Evolutionary conservation across 208 protist species (phyloP), one percentile per base, ranked within the genome.

Genomic region (Trypanosoma theileri): DNA sequence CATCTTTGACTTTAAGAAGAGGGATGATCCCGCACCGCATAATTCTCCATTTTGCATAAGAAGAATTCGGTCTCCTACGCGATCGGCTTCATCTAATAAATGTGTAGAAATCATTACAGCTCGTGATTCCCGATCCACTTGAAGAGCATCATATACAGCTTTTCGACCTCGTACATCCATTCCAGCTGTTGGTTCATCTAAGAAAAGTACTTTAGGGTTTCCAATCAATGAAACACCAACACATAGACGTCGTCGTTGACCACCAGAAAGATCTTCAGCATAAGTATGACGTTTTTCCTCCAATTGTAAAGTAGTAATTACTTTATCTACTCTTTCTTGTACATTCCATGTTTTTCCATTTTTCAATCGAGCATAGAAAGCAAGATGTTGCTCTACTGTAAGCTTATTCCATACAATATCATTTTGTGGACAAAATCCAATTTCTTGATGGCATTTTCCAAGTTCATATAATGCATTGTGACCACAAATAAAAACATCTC

Each of bases 1-100:
- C 75, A 86, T 80, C 52, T 84, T 75, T 35, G 84, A 88, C 77
- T 95, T 95, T 53, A 95, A 86, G 66, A 80, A 90, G 66, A 93
- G 73, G 22, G 86, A 77, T 12, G 85, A 82, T 40, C 90, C 90
- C 57, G 86, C 73, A 14, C 79, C 85, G 61, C 73, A 68, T 19
- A 95, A 62, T 57, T 77, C 50, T 62, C 91, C 88, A 50, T 88
- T 65, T 53, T 91, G 75, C 72, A 99, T 82, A 59, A 99, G 91
- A 14, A 93, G 89, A 57, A 99, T 95, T 42, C 83, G 82, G 69
- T 98, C 93, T 31, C 86, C 88, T 35, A 99, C 81, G 21, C 91
- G 78, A 73, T 99, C 97, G 10, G 98, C 98, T 80, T 99, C 98
- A 65, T 99, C 97, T 83, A 99, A 93, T 61, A 89, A 79, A 68